Percentiles rank a stretch among this genome's conserved stretches.
These are phyloP conservation scores for Paecilomyces sp. DNA, from an alignment of 2,329 filamentous ascomycete species.

Conservation along the genomic window DNA sequence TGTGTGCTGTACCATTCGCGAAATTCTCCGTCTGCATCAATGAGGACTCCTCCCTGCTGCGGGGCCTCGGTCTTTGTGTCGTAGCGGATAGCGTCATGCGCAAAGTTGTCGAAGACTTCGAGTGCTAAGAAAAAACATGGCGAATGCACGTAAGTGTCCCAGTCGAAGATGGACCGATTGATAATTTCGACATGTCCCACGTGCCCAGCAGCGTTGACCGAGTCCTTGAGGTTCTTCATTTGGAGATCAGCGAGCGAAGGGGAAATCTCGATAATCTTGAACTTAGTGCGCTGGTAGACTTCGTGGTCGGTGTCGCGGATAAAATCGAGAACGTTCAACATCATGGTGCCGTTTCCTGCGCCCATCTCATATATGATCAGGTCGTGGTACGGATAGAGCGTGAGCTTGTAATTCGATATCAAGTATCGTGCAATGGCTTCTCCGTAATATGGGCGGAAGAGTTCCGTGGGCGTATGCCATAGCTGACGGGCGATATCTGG, in stretches of 20 bases:
- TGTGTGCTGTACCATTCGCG: conserved; percentile 83
- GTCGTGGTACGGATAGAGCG: conserved; percentile 90
- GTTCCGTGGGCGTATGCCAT: conserved; percentile 97
- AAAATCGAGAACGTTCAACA: conserved; percentile 96
- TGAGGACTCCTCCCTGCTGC: conserved; percentile 80
- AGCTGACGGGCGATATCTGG: conserved; percentile 76
- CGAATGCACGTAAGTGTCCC: conserved; percentile 76
- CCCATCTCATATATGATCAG: conserved; percentile 99
- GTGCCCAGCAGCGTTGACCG: conserved; percentile 66
- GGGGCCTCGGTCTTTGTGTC: conserved; percentile 72
- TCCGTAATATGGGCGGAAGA: conserved; percentile 94
- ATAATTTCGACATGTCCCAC: conserved; percentile 84
- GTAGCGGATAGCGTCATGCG: conserved; percentile 90
- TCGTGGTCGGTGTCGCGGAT: conserved; percentile 83
- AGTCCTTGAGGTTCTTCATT: conserved; percentile 59
- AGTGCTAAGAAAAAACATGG: conserved; percentile 97
- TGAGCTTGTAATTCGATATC: conserved; percentile 90
- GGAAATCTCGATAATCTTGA: conserved; percentile 94
- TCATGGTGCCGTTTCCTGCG: conserved; percentile 91
- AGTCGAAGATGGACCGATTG: conserved; percentile 92
- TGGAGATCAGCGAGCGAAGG: conserved; percentile 72
- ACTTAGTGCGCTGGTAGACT: conserved; percentile 89
- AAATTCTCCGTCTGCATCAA: conserved; percentile 80
- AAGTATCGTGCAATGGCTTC: conserved; percentile 96
- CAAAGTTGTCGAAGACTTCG: conserved; percentile 98